phyloP scores from a whole-genome alignment of 1,284 basidiomycete genomes.

The Bjerkandera adusta region DNA sequence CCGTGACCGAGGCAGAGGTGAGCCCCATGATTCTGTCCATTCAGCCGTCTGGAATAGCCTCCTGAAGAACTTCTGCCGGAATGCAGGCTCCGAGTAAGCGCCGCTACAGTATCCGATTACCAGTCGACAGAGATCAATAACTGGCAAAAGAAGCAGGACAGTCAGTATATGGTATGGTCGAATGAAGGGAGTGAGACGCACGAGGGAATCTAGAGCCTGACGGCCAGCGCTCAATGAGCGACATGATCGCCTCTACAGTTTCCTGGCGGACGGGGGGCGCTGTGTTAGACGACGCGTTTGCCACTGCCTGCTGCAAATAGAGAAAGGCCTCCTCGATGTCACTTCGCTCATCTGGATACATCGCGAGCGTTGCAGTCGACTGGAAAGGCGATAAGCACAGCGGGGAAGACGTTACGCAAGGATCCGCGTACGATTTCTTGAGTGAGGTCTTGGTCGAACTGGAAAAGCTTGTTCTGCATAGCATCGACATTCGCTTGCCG shows the following conservation, averaged over 20 bases:
- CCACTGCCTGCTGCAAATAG: constrained; percentile 54
- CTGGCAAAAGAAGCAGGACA: constrained; percentile 44
- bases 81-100: constrained; percentile 42
- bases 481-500: constrained; percentile 87
- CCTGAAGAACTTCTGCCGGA: constrained; percentile 55
- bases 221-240: constrained; percentile 80
- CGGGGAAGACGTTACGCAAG: not conserved
- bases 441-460: constrained; percentile 75
- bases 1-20: constrained; percentile 60
- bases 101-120: constrained; percentile 67
- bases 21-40: constrained; percentile 57
- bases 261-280: constrained; percentile 36
- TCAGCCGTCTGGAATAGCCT: constrained; percentile 69
- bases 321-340: constrained; percentile 65
- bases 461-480: constrained; percentile 80
- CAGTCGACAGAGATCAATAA: constrained; percentile 85
- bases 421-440: constrained; percentile 56
- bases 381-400: constrained; percentile 29
- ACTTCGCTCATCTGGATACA: constrained; percentile 66
- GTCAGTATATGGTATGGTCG: constrained; percentile 3
- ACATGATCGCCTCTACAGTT: constrained; percentile 64
- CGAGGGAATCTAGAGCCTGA: constrained; percentile 80
- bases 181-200: constrained; percentile 31
- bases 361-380: constrained; percentile 66
- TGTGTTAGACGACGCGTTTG: constrained; percentile 29